These are phyloP conservation scores for Trichoderma erinaceum DNA, from an alignment of 495 filamentous ascomycete genomes.

Conservation along the genomic window DNA sequence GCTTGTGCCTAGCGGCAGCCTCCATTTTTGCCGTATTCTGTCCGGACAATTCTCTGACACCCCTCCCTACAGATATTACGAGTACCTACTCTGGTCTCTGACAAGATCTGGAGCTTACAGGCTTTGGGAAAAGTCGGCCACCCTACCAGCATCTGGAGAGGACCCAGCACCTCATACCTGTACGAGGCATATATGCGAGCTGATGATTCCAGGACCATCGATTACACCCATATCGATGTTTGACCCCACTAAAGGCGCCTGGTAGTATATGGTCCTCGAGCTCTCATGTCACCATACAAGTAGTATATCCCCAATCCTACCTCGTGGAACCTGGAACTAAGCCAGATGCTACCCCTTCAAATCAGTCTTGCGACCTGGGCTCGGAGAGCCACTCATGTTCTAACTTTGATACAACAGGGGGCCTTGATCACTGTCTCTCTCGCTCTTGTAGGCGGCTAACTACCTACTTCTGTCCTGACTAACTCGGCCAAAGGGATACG, in stretches of 20 bases:
- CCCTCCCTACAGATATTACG: conserved; percentile 41
- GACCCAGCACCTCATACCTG: conserved; percentile 33
- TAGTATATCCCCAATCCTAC: conserved; percentile 29
- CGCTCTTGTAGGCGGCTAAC: conserved; percentile 6
- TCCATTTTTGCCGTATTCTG: conserved; percentile 42
- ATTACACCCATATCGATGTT: conserved; percentile 31
- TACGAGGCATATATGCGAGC: conserved; percentile 21
- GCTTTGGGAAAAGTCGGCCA: neutral
- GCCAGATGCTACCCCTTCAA: conserved; percentile 10
- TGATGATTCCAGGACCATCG: conserved; percentile 39
- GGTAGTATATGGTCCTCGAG: neutral
- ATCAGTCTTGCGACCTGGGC: conserved; percentile 21
- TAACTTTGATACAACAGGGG: conserved; percentile 6
- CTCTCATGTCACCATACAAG: conserved; percentile 22
- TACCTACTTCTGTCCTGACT: conserved; percentile 2
- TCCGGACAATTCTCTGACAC: conserved; percentile 45
- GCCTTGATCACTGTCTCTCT: neutral
- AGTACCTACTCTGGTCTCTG: neutral
- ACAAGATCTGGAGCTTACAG: conserved; percentile 4
- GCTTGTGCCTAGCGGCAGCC: conserved; percentile 35
- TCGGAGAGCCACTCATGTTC: conserved; percentile 1
- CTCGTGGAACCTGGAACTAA: conserved; percentile 20
- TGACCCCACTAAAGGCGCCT: conserved; percentile 19
- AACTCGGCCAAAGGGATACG: conserved; percentile 7
- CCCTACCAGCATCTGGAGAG: conserved; percentile 19